Conservation (phyloP, 1,139 yeast genomes). For the Meyerozyma sp. region DNA sequence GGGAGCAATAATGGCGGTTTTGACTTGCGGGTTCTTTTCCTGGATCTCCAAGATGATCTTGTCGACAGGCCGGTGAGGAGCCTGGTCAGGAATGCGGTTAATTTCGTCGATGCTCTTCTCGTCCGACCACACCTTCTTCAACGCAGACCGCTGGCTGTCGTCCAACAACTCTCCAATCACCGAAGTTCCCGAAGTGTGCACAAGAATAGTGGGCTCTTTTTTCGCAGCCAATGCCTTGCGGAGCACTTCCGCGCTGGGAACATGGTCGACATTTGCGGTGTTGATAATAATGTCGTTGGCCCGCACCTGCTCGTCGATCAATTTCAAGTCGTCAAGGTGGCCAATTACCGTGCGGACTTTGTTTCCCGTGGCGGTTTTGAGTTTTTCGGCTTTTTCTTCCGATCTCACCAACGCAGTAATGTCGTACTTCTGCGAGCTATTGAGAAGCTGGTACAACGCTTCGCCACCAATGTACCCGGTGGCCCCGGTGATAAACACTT, state of each 20-base stretch:
- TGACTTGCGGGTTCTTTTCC: conserved; percentile 16
- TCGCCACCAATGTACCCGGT: conserved; percentile 34
- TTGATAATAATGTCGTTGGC: conserved; percentile 27
- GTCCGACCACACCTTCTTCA: conserved; percentile 27
- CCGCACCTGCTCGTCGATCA: conserved; percentile 17
- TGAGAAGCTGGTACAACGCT: conserved; percentile 20
- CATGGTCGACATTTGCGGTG: conserved; percentile 34
- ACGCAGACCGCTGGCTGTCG: conserved; percentile 14
- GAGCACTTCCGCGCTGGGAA: conserved; percentile 23
- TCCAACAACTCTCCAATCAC: conserved; percentile 22
- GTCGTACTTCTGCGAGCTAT: conserved; percentile 11
- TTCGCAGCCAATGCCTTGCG: conserved; percentile 12
- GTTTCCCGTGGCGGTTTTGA: conserved; percentile 14
- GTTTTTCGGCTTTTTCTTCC: conserved; percentile 17
- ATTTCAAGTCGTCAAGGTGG: conserved; percentile 16
- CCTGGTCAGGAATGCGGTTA: conserved; percentile 20
- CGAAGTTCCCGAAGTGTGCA: conserved; percentile 40
- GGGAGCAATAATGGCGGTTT: conserved; percentile 20
- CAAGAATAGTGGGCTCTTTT: conserved; percentile 19
- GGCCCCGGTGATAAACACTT: conserved; percentile 24
- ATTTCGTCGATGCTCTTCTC: conserved; percentile 23
- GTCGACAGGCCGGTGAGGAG: conserved; percentile 37
- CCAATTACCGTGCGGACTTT: conserved; percentile 16
- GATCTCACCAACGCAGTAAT: conserved; percentile 23
- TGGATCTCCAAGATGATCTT: conserved; percentile 23